A percentile compares a stretch with the other conserved stretches of the same genome.
Conservation (phyloP, 768 basidiomycete genomes). For the Crepidotus variabilis region DNA sequence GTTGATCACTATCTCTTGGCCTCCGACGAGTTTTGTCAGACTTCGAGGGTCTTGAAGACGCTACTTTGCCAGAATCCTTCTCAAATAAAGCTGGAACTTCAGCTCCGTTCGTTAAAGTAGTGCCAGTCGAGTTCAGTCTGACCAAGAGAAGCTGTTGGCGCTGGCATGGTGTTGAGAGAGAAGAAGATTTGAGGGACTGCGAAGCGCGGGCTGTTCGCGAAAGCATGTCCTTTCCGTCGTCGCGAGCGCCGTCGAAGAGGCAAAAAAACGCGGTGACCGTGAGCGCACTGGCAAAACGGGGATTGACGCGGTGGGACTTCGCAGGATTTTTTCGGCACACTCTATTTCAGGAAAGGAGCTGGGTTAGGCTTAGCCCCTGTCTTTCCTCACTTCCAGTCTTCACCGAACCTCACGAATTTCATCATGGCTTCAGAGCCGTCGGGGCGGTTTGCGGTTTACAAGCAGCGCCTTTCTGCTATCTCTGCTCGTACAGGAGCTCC, state of each 20-base stretch:
- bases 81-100: no score
- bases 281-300: not conserved
- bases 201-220: conserved; percentile 2
- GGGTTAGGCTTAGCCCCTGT: conserved; percentile 6
- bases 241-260: not conserved
- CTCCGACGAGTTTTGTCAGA: no score
- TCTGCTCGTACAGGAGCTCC: conserved; percentile 72
- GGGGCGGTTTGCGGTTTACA: conserved; percentile 9
- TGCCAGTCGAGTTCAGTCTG: no score
- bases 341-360: no score
- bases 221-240: conserved; percentile 7
- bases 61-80: no score
- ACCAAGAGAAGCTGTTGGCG: not conserved
- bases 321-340: not conserved
- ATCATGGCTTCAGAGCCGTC: not conserved
- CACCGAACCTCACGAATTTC: not conserved
- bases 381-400: not conserved
- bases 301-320: not conserved
- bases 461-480: conserved; percentile 49
- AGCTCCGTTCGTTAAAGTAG: no score
- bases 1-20: no score
- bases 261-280: not conserved
- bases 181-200: not conserved
- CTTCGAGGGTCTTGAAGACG: no score
- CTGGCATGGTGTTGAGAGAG: conserved; percentile 1